A percentile compares a stretch with the other conserved stretches of the same genome.
Evolutionary conservation across 371 early-diverging fungal species (phyloP).

Genomic region (Mycotypha africana): DNA sequence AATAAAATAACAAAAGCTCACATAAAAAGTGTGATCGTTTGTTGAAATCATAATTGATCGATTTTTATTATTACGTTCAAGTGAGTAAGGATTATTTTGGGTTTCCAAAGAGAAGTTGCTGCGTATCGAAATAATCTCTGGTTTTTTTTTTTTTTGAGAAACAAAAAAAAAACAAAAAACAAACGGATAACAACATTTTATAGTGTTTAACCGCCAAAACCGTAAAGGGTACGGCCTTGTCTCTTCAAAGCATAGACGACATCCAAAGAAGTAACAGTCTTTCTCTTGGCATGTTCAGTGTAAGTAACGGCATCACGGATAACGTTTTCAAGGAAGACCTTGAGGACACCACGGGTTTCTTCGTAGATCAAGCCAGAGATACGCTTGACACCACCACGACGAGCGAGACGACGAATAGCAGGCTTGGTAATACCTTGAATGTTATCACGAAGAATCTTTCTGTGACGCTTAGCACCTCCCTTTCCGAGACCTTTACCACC

Average conservation of each 20-base stretch:
- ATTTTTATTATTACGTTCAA: background rate
- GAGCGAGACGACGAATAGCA: slow-evolving; percentile 99
- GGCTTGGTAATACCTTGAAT: slow-evolving; percentile 99
- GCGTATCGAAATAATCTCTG: too few relatives aligned
- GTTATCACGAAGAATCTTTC: slow-evolving; percentile 98
- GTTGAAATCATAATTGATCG: background rate
- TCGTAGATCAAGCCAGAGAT: slow-evolving; percentile 97
- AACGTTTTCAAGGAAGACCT: slow-evolving; percentile 97
- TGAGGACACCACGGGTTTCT: slow-evolving; percentile 96
- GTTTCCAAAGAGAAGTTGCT: too few relatives aligned
- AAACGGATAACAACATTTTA: background rate
- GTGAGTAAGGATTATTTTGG: too few relatives aligned
- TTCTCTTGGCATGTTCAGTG: slow-evolving; percentile 99
- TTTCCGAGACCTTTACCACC: slow-evolving; percentile 97
- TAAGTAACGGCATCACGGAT: slow-evolving; percentile 98
- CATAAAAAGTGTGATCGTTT: background rate
- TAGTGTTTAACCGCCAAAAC: slow-evolving; percentile 42
- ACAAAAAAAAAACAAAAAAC: background rate
- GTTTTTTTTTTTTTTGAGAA: background rate
- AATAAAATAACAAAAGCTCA: background rate
- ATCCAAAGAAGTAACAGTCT: slow-evolving; percentile 94
- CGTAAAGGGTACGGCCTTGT: slow-evolving; percentile 93
- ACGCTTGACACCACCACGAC: slow-evolving; percentile 99
- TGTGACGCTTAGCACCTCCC: slow-evolving; percentile 97
- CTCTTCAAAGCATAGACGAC: slow-evolving; percentile 98